phyloP scores from a whole-genome alignment of 805 yeast genomes.

The Pichia heedii region DNA sequence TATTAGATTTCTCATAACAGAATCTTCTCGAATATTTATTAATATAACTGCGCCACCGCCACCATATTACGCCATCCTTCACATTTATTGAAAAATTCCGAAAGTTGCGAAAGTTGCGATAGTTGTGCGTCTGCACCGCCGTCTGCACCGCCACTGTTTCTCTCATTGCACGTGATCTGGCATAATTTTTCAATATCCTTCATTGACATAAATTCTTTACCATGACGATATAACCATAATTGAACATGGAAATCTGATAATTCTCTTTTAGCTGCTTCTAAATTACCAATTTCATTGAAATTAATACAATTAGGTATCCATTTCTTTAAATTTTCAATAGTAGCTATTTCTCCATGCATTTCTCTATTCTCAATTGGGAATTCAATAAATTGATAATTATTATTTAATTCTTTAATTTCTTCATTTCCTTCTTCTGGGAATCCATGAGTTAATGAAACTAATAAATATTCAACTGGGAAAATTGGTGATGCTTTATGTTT shows the following conservation, averaged over 20 bases:
- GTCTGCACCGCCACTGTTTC: neutral
- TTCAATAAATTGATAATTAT: slow-evolving; percentile 38
- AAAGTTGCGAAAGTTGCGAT: too few species aligned
- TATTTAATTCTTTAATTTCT: too few species aligned
- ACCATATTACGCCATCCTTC: neutral
- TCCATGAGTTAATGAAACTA: slow-evolving; percentile 87
- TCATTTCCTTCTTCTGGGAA: slow-evolving; percentile 56
- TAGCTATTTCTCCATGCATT: slow-evolving; percentile 56
- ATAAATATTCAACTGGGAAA: slow-evolving; percentile 82
- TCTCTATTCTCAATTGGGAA: slow-evolving; percentile 80
- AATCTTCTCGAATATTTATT: neutral
- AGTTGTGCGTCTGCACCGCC: neutral
- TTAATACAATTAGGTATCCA: neutral
- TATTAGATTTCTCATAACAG: neutral
- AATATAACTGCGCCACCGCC: slow-evolving; percentile 1
- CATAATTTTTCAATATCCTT: neutral
- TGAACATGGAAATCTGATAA: neutral
- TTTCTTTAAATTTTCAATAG: neutral
- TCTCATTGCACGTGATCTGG: neutral
- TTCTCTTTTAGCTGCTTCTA: neutral
- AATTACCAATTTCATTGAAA: neutral
- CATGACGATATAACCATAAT: neutral
- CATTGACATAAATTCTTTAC: neutral
- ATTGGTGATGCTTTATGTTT: slow-evolving; percentile 84
- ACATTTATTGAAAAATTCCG: neutral